phyloP scores from a whole-genome alignment of 331 rosid genomes.

The Malus hybrid region DNA sequence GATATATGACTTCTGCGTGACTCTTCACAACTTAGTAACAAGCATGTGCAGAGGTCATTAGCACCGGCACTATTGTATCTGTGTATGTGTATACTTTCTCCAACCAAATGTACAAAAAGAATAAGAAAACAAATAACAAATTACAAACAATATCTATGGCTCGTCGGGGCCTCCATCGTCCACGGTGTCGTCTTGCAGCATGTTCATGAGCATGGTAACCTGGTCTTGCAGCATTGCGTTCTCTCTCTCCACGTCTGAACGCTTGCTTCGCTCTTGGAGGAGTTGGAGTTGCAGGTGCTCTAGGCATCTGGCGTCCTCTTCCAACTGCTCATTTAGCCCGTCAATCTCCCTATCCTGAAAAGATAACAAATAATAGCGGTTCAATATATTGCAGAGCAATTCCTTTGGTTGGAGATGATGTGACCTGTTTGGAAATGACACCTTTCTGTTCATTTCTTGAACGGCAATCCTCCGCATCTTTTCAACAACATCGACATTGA shows the following conservation, averaged over 20 bases:
- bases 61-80: background rate
- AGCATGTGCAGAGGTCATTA: constrained; percentile 4
- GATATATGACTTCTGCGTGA: background rate
- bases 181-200: constrained; percentile 51
- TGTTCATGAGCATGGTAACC: constrained; percentile 81
- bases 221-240: constrained; percentile 81
- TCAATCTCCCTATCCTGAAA: constrained; percentile 72
- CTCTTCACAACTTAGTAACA: background rate
- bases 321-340: constrained; percentile 74
- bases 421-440: constrained; percentile 5
- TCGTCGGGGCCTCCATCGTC: constrained; percentile 45
- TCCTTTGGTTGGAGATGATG: background rate
- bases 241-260: constrained; percentile 60
- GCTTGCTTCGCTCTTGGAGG: constrained; percentile 57
- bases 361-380: background rate
- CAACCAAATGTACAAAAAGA: constrained; percentile 27
- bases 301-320: constrained; percentile 57
- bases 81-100: constrained; percentile 3
- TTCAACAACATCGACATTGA: constrained; percentile 87
- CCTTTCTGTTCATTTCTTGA: constrained; percentile 96
- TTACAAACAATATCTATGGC: constrained; percentile 17
- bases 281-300: constrained; percentile 78
- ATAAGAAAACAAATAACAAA: constrained; percentile 1
- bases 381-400: background rate
- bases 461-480: constrained; percentile 82